phyloP scores from a whole-genome alignment of 108 stramenopile genomes.

The Seminavis robusta region DNA sequence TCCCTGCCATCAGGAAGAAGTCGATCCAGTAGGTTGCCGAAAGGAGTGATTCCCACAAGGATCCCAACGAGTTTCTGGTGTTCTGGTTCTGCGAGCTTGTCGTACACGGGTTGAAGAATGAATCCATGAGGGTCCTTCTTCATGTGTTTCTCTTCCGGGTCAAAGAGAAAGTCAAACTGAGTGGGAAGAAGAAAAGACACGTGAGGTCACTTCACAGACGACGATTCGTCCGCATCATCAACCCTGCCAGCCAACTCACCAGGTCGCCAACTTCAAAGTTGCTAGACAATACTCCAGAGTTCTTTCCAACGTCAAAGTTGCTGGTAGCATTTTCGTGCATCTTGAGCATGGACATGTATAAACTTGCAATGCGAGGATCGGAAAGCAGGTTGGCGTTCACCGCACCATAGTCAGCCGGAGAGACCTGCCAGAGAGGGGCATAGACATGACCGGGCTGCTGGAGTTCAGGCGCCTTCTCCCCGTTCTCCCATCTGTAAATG shows the following conservation, averaged over 20 bases:
- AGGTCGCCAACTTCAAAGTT: constrained; percentile 7
- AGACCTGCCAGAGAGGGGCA: constrained; percentile 29
- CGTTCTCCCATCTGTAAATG: constrained; percentile 5
- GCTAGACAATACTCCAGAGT: constrained; percentile 5
- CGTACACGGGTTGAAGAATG: constrained; percentile 10
- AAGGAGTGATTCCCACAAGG: constrained; percentile 1
- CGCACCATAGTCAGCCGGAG: constrained; percentile 1
- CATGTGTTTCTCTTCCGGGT: constrained; percentile 1
- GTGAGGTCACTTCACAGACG: too few relatives aligned
- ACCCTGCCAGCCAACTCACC: too few relatives aligned
- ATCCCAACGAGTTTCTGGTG: constrained; percentile 3
- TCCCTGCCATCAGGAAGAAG: constrained; percentile 7
- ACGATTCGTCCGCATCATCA: too few relatives aligned
- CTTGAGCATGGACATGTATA: constrained; percentile 2
- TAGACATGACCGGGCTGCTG: constrained; percentile 1
- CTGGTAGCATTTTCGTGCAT: neutral
- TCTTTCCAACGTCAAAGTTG: too few relatives aligned
- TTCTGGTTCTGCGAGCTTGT: neutral
- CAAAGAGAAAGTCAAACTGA: constrained; percentile 11
- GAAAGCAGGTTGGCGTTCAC: constrained; percentile 22
- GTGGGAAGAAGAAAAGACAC: too few relatives aligned
- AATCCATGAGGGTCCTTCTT: constrained; percentile 12
- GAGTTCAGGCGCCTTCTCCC: neutral
- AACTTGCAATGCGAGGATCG: neutral
- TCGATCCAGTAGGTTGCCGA: constrained; percentile 9